phyloP scores from a whole-genome alignment of 768 basidiomycete genomes.

The Phaeotremella fagi region DNA sequence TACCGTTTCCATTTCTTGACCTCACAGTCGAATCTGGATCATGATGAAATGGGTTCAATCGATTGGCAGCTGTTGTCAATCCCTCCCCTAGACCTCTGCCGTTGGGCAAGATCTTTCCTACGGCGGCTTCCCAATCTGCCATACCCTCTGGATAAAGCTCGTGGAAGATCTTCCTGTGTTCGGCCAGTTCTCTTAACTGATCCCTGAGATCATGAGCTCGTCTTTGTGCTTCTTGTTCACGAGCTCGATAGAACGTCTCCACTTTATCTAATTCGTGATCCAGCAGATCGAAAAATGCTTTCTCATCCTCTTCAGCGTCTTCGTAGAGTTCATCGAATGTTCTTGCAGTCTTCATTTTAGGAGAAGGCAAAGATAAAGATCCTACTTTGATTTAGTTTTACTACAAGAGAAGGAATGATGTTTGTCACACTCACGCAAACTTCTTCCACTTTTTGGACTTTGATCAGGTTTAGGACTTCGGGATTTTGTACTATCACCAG shows the following conservation, averaged over 20 bases:
- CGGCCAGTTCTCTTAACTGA: conserved; percentile 69
- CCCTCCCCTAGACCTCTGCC: conserved; percentile 1
- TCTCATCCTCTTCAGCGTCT: conserved; percentile 59
- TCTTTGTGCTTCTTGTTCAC: conserved; percentile 58
- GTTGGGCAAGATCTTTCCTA: conserved; percentile 25
- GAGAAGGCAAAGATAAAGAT: conserved; percentile 28
- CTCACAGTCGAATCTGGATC: conserved; percentile 8
- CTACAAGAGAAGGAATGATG: not conserved
- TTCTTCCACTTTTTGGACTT: conserved; percentile 3
- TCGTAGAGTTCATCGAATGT: conserved; percentile 52
- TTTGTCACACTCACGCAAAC: conserved; percentile 21
- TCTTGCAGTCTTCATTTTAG: conserved; percentile 19
- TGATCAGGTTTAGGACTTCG: not conserved
- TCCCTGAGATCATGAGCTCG: conserved; percentile 54
- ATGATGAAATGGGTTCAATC: too few relatives aligned
- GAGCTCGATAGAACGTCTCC: conserved; percentile 70
- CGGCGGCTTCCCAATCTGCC: conserved; percentile 37
- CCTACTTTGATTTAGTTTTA: too few relatives aligned
- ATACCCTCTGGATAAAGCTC: conserved; percentile 40
- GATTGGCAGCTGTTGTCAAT: conserved; percentile 11
- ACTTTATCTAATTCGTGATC: conserved; percentile 80
- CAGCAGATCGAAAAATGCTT: conserved; percentile 68
- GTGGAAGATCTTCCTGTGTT: conserved; percentile 57
- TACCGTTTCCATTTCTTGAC: conserved; percentile 3
- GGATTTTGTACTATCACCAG: not conserved